phyloP scores from a whole-genome alignment of 257 asterid genomes.

The Nicotiana tabacum region DNA sequence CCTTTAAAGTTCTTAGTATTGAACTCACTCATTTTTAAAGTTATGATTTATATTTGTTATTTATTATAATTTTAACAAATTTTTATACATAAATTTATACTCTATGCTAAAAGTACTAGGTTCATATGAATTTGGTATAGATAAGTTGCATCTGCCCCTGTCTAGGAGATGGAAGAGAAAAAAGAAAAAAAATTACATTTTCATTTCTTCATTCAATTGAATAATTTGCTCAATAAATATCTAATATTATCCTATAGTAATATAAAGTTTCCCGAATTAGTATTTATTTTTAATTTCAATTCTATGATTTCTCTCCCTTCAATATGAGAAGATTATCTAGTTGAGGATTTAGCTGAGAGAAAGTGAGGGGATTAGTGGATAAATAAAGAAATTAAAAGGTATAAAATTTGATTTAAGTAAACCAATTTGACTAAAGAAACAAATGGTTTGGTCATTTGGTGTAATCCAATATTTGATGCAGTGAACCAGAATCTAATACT shows the following conservation, averaged over 20 bases:
- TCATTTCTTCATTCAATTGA: background rate
- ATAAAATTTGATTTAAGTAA: background rate
- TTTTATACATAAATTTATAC: too few species aligned
- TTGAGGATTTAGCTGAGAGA: background rate
- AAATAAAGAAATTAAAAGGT: background rate
- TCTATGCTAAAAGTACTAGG: too few species aligned
- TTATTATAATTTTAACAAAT: too few species aligned
- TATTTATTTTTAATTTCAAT: background rate
- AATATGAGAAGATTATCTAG: background rate
- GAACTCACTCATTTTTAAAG: too few species aligned
- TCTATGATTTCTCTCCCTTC: background rate
- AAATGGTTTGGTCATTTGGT: background rate
- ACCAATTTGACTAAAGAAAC: background rate
- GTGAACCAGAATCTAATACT: background rate
- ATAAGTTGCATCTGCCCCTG: too few species aligned
- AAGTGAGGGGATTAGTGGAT: background rate
- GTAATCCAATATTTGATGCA: background rate
- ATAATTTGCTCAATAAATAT: constrained; percentile 8
- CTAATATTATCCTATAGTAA: background rate
- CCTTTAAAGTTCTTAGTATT: too few species aligned
- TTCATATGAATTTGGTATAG: too few species aligned
- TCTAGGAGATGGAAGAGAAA: background rate
- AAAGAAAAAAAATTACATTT: background rate
- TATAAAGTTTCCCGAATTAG: background rate
- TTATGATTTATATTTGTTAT: too few species aligned